Percentiles rank a stretch among this genome's conserved stretches.
Evolutionary conservation across 1,284 basidiomycete species (phyloP).

Genomic region (Cystobasidium pallidum): DNA sequence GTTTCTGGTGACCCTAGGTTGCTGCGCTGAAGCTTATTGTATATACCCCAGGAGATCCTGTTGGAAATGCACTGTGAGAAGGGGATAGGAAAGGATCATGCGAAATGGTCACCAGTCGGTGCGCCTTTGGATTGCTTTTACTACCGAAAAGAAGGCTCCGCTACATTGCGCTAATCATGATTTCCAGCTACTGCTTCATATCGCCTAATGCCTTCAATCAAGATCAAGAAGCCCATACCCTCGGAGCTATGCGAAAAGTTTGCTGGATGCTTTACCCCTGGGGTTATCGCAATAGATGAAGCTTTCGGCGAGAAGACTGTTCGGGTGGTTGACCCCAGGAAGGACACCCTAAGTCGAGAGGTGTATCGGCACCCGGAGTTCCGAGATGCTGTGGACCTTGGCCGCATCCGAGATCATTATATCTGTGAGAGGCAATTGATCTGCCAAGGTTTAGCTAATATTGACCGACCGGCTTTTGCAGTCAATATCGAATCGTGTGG

Average conservation of each 20-base stretch:
- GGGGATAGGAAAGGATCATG: constrained; percentile 93
- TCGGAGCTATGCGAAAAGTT: constrained; percentile 72
- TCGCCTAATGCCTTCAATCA: constrained; percentile 84
- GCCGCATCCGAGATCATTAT: constrained; percentile 88
- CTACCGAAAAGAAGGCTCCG: too few relatives aligned
- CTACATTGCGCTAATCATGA: too few relatives aligned
- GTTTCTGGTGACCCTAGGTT: too few relatives aligned
- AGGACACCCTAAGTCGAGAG: constrained; percentile 90
- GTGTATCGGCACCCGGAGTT: constrained; percentile 92
- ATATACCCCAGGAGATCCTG: constrained; percentile 73
- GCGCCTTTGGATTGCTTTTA: constrained; percentile 54
- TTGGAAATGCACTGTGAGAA: constrained; percentile 92
- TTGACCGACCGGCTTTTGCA: constrained; percentile 55
- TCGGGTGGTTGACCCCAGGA: constrained; percentile 67
- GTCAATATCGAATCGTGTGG: constrained; percentile 90
- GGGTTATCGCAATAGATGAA: constrained; percentile 74
- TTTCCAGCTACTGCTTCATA: constrained; percentile 86
- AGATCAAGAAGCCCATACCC: constrained; percentile 71
- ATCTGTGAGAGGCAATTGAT: constrained; percentile 69
- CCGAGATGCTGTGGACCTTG: constrained; percentile 77
- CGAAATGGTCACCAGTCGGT: constrained; percentile 98
- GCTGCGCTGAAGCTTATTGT: too few relatives aligned
- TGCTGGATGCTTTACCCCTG: constrained; percentile 81
- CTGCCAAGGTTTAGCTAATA: not conserved
- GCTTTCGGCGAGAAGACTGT: constrained; percentile 66